These are phyloP conservation scores for Talaromyces stipitatus DNA, from an alignment of 495 filamentous ascomycete species.

Conservation along the genomic window DNA sequence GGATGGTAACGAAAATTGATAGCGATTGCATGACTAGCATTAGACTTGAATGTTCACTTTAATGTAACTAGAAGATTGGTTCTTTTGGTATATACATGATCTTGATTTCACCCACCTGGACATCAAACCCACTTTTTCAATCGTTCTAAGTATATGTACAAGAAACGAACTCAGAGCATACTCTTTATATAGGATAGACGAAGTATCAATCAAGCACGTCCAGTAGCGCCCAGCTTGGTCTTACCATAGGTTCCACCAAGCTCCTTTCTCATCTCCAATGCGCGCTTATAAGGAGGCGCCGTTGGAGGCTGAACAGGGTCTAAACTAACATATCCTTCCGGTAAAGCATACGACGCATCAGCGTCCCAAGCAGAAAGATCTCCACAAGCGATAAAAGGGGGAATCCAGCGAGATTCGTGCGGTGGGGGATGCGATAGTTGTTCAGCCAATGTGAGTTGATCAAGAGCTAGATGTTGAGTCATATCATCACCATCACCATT, in stretches of 20 bases:
- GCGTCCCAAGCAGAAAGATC: slow-evolving; percentile 92
- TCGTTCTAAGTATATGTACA: background rate
- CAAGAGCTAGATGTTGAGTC: background rate
- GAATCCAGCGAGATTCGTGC: slow-evolving; percentile 59
- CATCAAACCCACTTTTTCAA: too few species aligned
- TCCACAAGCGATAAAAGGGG: slow-evolving; percentile 90
- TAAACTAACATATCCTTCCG: slow-evolving; percentile 66
- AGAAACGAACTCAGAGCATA: background rate
- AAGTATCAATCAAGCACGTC: slow-evolving; percentile 14
- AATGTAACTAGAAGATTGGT: background rate
- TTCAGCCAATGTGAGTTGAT: background rate
- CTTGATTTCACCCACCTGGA: background rate
- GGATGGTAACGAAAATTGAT: background rate
- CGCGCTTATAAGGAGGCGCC: slow-evolving; percentile 87
- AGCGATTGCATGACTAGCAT: background rate
- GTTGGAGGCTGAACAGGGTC: slow-evolving; percentile 96
- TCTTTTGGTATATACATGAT: background rate
- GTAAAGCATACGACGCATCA: slow-evolving; percentile 85
- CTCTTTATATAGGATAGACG: background rate
- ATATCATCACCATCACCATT: background rate
- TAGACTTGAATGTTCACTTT: background rate
- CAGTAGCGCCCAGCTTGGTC: slow-evolving; percentile 42
- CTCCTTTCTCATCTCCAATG: slow-evolving; percentile 73
- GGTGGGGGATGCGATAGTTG: background rate
- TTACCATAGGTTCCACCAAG: slow-evolving; percentile 78